These are phyloP conservation scores for Pyricularia grisea DNA, from an alignment of 2,329 filamentous ascomycete genomes.

Conservation along the genomic window DNA sequence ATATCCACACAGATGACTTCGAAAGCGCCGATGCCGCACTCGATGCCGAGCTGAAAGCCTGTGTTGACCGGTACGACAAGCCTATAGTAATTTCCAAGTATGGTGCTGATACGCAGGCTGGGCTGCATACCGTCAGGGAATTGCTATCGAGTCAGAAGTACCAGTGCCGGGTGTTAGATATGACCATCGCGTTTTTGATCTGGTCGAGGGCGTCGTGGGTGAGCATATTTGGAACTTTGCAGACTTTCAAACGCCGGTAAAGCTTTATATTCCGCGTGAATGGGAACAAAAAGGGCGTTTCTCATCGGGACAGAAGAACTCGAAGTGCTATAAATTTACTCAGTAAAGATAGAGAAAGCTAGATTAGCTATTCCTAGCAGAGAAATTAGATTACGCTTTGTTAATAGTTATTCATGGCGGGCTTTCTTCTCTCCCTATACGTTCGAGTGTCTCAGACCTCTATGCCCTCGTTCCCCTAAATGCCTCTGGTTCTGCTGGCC, in stretches of 20 bases:
- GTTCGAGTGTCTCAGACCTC: too few relatives aligned
- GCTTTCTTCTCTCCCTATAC: too few relatives aligned
- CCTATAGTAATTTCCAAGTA: constrained; percentile 52
- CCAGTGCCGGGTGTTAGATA: constrained; percentile 15
- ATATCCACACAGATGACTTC: constrained; percentile 53
- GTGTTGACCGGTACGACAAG: constrained; percentile 38
- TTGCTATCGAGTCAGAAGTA: constrained; percentile 21
- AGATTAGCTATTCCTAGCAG: background rate
- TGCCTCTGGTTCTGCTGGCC: too few relatives aligned
- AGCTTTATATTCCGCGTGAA: constrained; percentile 11
- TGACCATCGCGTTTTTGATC: constrained; percentile 21
- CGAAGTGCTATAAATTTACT: constrained; percentile 11
- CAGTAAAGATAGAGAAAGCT: constrained; percentile 9
- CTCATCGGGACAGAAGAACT: constrained; percentile 14
- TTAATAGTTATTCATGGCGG: too few relatives aligned
- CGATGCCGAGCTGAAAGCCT: constrained; percentile 27
- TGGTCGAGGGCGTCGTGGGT: constrained; percentile 15
- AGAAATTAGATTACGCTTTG: too few relatives aligned
- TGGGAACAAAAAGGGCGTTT: constrained; percentile 18
- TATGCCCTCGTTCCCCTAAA: too few relatives aligned
- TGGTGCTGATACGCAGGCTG: constrained; percentile 21
- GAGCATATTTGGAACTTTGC: constrained; percentile 20
- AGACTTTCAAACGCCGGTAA: constrained; percentile 14
- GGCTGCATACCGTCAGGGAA: constrained; percentile 15
- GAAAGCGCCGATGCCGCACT: constrained; percentile 35